Base-by-base conservation (phyloP, 306 rosid genomes). In the Pyrus communis region DNA sequence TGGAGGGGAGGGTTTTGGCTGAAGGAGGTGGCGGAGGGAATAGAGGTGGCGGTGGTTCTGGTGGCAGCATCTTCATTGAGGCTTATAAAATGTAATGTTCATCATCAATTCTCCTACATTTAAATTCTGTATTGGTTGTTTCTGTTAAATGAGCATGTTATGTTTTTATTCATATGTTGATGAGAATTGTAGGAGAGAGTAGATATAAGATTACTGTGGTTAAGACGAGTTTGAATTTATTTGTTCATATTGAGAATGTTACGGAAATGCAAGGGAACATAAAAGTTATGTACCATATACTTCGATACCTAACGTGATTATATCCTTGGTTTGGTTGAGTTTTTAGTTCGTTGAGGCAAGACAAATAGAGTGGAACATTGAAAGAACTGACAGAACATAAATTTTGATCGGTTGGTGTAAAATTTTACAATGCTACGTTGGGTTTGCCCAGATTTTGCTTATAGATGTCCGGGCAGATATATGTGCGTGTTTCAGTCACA, bases 21-120 rank as follows among this genome's bases (percentile, higher is more conserved):
- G 97, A 96, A 35, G 99, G 99, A 22, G 98, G 89, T 18, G 84
- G 82, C 73, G 99, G 93, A 64, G 99, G 98, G 68, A 54, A 79
- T 55, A 87, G 84, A 69, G 99, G 99, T 18, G 99, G 99, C 54
- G 99, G 99, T 70, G 99, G 99, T 80, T 96, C 99, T 21, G 99
- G 97, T 70, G 99, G 99, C 86, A 93, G 99, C 78, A 85, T 92
- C 86, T 86, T 86, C 87, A 91, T 96, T 95, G 86, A 76, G 80
- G 99, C 92, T 81, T 71, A 78, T 76, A 92, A 88, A 88, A 92
- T 96, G 99, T 96, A 87, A 88, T 82, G 73, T 46, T 80, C 25
- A 63, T 70, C 51, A 38, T 63, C 51, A 75, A 71, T 77, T 73
- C 73, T 67, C 70, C 55, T 1, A 15, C 5, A 2, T 31, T 66